phyloP scores from a whole-genome alignment of 2,329 filamentous ascomycete species.

The Alternaria brassicicola region DNA sequence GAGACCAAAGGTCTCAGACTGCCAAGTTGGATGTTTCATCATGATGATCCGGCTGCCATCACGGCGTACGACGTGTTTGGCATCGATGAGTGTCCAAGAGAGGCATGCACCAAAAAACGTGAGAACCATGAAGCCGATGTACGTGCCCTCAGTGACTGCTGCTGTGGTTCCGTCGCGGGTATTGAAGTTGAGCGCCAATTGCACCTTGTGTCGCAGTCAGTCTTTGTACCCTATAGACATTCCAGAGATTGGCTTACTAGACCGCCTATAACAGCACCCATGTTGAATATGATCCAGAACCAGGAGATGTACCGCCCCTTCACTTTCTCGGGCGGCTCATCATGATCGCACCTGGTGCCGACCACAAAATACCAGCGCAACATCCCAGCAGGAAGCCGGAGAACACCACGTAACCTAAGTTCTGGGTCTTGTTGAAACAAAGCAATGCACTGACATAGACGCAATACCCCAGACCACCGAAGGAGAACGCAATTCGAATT shows the following conservation, averaged over 20 bases:
- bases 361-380: conserved; percentile 79
- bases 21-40: conserved; percentile 87
- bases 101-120: conserved; percentile 73
- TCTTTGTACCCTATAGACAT: not conserved
- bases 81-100: conserved; percentile 71
- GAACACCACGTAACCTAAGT: conserved; percentile 73
- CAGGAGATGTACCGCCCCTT: conserved; percentile 86
- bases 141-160: conserved; percentile 72
- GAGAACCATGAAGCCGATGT: conserved; percentile 81
- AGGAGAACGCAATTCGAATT: conserved; percentile 66
- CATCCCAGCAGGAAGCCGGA: conserved; percentile 74
- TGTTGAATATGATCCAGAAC: conserved; percentile 94
- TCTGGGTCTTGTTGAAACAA: conserved; percentile 68
- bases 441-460: conserved; percentile 73
- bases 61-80: conserved; percentile 70
- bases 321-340: conserved; percentile 75
- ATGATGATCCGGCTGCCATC: conserved; percentile 78
- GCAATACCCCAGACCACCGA: conserved; percentile 76
- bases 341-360: conserved; percentile 80
- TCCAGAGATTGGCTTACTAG: conserved; percentile 53
- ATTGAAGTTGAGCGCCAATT: conserved; percentile 71
- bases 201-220: conserved; percentile 55
- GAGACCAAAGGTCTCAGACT: conserved; percentile 75
- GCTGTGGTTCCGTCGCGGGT: conserved; percentile 45
- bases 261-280: conserved; percentile 83